A percentile compares a stretch with the other conserved stretches of the same genome.
These are phyloP conservation scores for Globisporangium polare DNA, from an alignment of 352 stramenopile genomes.

Conservation along the genomic window DNA sequence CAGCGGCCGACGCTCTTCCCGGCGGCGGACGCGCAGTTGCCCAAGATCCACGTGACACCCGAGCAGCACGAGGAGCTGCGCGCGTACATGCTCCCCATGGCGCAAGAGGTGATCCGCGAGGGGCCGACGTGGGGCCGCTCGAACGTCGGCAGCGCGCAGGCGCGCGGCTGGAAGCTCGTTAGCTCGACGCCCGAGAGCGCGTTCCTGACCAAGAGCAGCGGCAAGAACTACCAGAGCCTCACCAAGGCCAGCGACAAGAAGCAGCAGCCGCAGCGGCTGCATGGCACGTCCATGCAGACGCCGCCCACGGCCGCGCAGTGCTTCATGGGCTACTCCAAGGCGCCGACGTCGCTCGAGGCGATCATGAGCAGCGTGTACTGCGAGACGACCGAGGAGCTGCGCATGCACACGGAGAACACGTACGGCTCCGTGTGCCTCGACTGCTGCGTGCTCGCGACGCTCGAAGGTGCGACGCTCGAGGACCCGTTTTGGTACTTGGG, in stretches of 20 bases:
- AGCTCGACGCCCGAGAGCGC: conserved; percentile 37
- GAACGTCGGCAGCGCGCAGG: conserved; percentile 43
- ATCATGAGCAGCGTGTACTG: conserved; percentile 59
- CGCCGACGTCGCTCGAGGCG: conserved; percentile 61
- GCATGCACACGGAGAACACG: conserved; percentile 29
- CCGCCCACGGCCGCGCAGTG: conserved; percentile 26
- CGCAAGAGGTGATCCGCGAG: conserved; percentile 46
- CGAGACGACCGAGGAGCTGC: conserved; percentile 52
- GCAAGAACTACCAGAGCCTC: background rate
- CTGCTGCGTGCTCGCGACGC: conserved; percentile 54
- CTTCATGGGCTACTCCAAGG: conserved; percentile 58
- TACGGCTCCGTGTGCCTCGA: conserved; percentile 60
- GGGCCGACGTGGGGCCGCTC: conserved; percentile 59
- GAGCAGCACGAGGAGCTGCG: conserved; percentile 64
- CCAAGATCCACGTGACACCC: conserved; percentile 40
- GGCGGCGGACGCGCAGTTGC: conserved; percentile 43
- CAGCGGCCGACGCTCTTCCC: conserved; percentile 32
- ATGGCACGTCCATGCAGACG: background rate
- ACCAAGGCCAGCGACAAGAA: background rate
- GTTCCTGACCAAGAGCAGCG: conserved; percentile 52
- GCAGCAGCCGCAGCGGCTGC: background rate
- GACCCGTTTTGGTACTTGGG: conserved; percentile 78
- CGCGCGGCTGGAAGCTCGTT: conserved; percentile 53
- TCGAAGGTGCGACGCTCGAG: conserved; percentile 53
- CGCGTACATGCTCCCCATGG: conserved; percentile 46